These are phyloP conservation scores for Xylariaceae sp. DNA, from an alignment of 2,329 filamentous ascomycete species.

Conservation along the genomic window DNA sequence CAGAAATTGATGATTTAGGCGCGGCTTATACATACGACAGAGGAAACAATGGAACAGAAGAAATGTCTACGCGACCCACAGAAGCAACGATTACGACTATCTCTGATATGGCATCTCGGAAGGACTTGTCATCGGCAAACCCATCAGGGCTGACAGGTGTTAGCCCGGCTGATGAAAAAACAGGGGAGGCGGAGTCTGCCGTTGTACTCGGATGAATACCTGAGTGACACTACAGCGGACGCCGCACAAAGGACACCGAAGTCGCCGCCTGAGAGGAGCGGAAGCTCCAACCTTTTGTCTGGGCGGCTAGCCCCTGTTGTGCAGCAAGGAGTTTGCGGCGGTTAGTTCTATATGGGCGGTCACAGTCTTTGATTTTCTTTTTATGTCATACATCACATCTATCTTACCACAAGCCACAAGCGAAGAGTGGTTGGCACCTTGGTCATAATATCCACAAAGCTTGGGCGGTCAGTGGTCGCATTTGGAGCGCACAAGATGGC, in stretches of 20 bases:
- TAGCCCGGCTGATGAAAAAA: constrained; percentile 29
- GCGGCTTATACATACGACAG: constrained; percentile 33
- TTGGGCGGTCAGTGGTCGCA: neutral
- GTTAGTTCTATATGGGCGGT: constrained; percentile 3
- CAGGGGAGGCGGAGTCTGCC: constrained; percentile 29
- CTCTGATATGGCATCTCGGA: constrained; percentile 23
- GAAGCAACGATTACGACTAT: constrained; percentile 22
- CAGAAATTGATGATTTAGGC: constrained; percentile 12
- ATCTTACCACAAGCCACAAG: neutral
- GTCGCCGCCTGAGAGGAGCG: constrained; percentile 11
- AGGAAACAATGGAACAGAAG: constrained; percentile 18
- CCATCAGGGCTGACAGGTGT: constrained; percentile 33
- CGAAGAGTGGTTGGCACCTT: neutral
- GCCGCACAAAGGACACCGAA: constrained; percentile 30
- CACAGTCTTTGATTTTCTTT: constrained; percentile 12
- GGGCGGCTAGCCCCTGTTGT: neutral
- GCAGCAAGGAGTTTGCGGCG: constrained; percentile 15
- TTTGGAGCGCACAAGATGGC: constrained; percentile 10
- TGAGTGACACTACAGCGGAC: constrained; percentile 27
- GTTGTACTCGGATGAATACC: constrained; percentile 34
- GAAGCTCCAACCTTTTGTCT: neutral
- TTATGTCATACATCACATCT: neutral
- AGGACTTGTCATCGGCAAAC: constrained; percentile 12
- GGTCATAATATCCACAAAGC: constrained; percentile 14
- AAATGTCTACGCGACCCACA: constrained; percentile 32